Evolutionary conservation across 2,329 filamentous ascomycete genomes (phyloP), one percentile per base, ranked within the genome.

Genomic region (Didymellaceae sp.): DNA sequence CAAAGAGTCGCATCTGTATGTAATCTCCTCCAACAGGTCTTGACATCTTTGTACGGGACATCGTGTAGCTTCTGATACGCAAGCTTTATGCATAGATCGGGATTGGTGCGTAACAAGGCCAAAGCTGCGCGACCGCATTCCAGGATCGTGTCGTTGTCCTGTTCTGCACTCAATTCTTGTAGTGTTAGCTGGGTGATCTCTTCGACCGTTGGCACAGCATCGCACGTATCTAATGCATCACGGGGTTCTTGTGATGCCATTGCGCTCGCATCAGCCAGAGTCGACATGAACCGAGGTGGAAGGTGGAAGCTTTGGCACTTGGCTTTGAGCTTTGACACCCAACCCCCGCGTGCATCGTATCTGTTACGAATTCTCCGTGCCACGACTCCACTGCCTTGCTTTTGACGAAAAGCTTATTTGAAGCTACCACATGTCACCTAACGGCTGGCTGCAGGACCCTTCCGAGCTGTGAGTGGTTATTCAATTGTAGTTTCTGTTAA

Each of bases 1-100:
- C 89, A 78, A 9, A 93, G 79, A 46, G 83, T 82, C 1, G 86
- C 84, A 46, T 91, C 87, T 1, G 86, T 86, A 66, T 89, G 91
- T 5, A 92, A 73, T 56, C 85, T 78, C 18, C 86, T 78, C 90
- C 89, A 94, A 63, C 81, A 84, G 7, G 70, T 65, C 0, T 87
- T 87, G 5, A 93, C 81, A 24, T 85, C 78, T 54, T 82, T 82
- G 67, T 84, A 91, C 1, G 84, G 80, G 54, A 84, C 90, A 4
- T 86, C 81, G 61, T 92, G 88, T 54, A 93, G 83, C 57, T 85
- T 87, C 32, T 82, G 76, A 46, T 85, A 84, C 0, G 87, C 82
- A 11, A 88, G 72, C 6, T 78, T 75, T 5, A 84, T 72, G 13
- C 88, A 71, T 48, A 88, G 82, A 26, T 81, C 67, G 5, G 77